phyloP scores from a whole-genome alignment of 257 asterid species.

The Solanum chiquidenum region DNA sequence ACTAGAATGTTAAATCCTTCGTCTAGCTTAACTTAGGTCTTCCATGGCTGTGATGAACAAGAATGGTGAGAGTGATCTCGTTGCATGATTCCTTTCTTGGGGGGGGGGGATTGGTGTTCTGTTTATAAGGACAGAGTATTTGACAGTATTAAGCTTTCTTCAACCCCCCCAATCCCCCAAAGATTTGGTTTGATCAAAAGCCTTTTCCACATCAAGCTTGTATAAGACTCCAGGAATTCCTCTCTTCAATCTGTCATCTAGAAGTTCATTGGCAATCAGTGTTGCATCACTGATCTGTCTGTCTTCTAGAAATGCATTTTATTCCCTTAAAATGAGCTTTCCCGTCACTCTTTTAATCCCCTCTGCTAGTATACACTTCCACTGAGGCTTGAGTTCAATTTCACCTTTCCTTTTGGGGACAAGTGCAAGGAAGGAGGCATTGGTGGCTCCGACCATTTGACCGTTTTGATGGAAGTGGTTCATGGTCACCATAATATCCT shows the following conservation, averaged over 20 bases:
- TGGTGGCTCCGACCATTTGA: background rate
- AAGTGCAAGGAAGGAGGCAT: background rate
- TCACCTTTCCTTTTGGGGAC: background rate
- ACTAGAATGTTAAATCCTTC: background rate
- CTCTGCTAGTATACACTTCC: background rate
- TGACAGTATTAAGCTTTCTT: background rate
- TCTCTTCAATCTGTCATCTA: background rate
- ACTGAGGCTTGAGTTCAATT: background rate
- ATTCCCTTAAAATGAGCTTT: background rate
- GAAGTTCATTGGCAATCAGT: background rate
- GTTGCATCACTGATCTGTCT: background rate
- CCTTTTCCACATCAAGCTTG: background rate
- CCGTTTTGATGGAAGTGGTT: background rate
- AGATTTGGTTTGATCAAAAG: background rate
- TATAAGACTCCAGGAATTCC: background rate
- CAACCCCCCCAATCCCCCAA: background rate
- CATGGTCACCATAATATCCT: background rate
- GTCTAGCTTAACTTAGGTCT: background rate
- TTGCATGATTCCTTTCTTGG: background rate
- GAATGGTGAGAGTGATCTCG: background rate
- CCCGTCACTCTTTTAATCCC: background rate
- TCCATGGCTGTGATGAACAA: background rate
- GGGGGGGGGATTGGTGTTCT: background rate
- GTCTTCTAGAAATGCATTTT: background rate
- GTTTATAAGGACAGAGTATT: background rate